A percentile compares a stretch with the other conserved stretches of the same genome.
phyloP scores from a whole-genome alignment of 2,329 filamentous ascomycete genomes.

The Zelopaecilomyces penicillatus region DNA sequence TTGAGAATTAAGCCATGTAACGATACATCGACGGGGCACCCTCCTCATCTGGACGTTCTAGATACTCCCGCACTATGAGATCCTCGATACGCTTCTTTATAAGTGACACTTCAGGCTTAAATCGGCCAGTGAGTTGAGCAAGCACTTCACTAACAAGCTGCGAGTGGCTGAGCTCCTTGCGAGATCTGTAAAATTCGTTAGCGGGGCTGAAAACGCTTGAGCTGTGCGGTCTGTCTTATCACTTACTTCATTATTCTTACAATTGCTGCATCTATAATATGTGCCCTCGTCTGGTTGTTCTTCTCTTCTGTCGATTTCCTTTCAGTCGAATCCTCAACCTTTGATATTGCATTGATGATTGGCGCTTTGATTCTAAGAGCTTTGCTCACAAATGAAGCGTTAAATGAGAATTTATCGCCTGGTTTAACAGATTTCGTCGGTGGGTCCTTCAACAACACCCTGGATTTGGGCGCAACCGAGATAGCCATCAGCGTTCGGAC shows the following conservation, averaged over 20 bases:
- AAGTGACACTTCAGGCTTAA: conserved; percentile 67
- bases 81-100: conserved; percentile 78
- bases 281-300: conserved; percentile 62
- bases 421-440: conserved; percentile 68
- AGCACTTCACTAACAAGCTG: conserved; percentile 66
- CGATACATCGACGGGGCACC: conserved; percentile 57
- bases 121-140: conserved; percentile 57
- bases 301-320: conserved; percentile 65
- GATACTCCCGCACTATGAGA: conserved; percentile 67
- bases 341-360: conserved; percentile 71
- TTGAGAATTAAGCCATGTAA: conserved; percentile 53
- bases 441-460: conserved; percentile 72
- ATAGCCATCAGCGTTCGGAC: conserved; percentile 72
- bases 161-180: conserved; percentile 62
- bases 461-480: conserved; percentile 73
- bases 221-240: background rate
- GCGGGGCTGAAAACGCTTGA: conserved; percentile 6
- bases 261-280: conserved; percentile 67
- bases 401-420: conserved; percentile 74
- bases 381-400: conserved; percentile 71
- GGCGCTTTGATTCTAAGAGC: conserved; percentile 84
- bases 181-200: conserved; percentile 46
- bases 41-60: conserved; percentile 62
- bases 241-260: conserved; percentile 81
- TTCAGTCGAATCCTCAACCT: conserved; percentile 68